These are phyloP conservation scores for Hypoxylon sp. DNA, from an alignment of 2,329 filamentous ascomycete species.

Conservation along the genomic window DNA sequence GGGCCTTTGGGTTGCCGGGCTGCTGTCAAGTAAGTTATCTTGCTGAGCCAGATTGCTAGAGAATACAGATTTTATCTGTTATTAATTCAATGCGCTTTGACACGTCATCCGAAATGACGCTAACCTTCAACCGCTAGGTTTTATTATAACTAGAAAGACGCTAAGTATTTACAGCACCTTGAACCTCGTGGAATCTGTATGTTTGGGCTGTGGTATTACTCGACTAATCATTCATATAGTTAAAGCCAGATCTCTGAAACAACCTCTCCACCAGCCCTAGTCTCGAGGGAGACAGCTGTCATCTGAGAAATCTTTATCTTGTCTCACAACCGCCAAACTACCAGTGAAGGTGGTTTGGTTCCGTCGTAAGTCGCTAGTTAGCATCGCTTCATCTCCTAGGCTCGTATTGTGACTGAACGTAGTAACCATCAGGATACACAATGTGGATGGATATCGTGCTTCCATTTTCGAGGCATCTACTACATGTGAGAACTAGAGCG, in stretches of 20 bases:
- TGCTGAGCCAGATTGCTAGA: conserved; percentile 12
- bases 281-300: background rate
- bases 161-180: background rate
- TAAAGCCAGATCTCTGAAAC: background rate
- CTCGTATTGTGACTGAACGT: background rate
- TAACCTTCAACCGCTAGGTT: conserved; percentile 15
- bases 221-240: background rate
- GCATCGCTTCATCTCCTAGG: background rate
- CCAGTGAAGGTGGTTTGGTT: background rate
- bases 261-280: background rate
- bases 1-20: too few relatives aligned
- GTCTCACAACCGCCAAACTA: background rate
- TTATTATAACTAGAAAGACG: background rate
- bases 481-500: background rate
- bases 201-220: too few relatives aligned
- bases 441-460: background rate
- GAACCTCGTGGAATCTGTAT: background rate
- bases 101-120: conserved; percentile 10
- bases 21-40: conserved; percentile 16
- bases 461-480: background rate
- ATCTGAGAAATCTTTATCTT: background rate
- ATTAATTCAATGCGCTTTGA: conserved; percentile 12
- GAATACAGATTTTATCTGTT: conserved; percentile 6
- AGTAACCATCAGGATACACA: background rate
- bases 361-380: background rate